Base-by-base conservation (phyloP, 441 rosid genomes). In the Hura crepitans region DNA sequence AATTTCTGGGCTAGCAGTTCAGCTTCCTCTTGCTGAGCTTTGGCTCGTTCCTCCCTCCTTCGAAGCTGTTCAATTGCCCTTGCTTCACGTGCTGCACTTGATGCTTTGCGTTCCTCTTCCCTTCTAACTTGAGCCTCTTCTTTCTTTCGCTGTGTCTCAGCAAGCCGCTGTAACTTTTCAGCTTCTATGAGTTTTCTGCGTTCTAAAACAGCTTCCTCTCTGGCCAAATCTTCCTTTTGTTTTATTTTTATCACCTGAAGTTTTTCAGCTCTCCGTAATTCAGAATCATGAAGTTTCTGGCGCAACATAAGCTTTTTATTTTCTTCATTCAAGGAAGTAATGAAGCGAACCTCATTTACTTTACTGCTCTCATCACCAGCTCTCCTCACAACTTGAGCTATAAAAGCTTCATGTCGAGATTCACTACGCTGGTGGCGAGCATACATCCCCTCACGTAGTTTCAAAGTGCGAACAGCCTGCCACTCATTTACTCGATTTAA, bases 311-410 rank as follows among this genome's bases (percentile, higher is more conserved):
- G 87, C 82, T 89, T 89, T 80, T 89, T 89, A 72, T 89, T 89
- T 81, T 85, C 96, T 83, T 81, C 96, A 77, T 89, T 89, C 79
- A 89, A 80, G 68, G 96, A 89, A 71, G 96, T 89, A 77, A 89
- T 89, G 73, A 89, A 89, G 47, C 93, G 93, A 67, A 89, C 93
- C 83, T 89, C 96, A 70, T 86, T 87, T 68, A 89, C 96, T 80
- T 89, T 89, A 73, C 91, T 89, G 78, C 93, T 89, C 80, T 89
- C 96, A 71, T 89, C 93, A 53, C 96, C 96, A 79, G 96, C 96
- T 82, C 96, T 87, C 83, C 89, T 84, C 66, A 76, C 93, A 74
- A 89, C 96, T 79, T 87, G 85, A 30, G 96, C 96, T 60, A 89
- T 78, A 85, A 74, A 86, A 79, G 96, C 96, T 83, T 87, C 93